A percentile compares a stretch with the other conserved stretches of the same genome.
These are phyloP conservation scores for Chrysopogon serrulatus DNA, from an alignment of 176 grass and related monocot genomes.

Conservation along the genomic window DNA sequence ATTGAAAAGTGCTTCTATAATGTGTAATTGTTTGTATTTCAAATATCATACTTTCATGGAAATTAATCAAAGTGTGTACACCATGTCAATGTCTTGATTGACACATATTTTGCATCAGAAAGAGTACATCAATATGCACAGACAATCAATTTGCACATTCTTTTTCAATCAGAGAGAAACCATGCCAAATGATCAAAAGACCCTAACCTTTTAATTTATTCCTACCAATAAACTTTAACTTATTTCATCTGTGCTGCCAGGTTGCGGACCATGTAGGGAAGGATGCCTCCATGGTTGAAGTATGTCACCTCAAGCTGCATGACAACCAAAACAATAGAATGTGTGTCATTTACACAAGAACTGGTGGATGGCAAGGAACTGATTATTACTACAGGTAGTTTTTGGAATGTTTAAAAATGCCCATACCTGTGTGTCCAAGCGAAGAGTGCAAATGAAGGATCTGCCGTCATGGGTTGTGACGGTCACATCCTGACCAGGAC, in stretches of 20 bases:
- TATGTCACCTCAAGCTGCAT: conserved; percentile 78
- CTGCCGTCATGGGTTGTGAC: conserved; percentile 56
- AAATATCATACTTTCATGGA: background rate
- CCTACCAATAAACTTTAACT: background rate
- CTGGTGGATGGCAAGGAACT: background rate
- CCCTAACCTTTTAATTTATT: conserved; percentile 9
- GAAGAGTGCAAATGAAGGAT: conserved; percentile 67
- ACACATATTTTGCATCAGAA: background rate
- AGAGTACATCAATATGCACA: background rate
- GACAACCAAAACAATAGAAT: background rate
- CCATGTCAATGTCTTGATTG: background rate
- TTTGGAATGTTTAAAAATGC: background rate
- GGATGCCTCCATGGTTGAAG: conserved; percentile 90
- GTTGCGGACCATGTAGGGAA: conserved; percentile 79
- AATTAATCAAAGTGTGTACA: background rate
- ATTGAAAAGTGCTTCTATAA: background rate
- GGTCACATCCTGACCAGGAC: conserved; percentile 67
- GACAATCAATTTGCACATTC: background rate
- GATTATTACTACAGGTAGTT: background rate
- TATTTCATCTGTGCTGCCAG: conserved; percentile 45
- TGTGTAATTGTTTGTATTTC: background rate
- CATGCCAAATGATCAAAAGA: no score
- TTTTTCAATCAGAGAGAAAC: no score
- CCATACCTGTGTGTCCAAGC: conserved; percentile 75
- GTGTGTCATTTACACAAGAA: background rate